Conservation (phyloP, 306 rosid genomes). For the Gleditsia sinensis region DNA sequence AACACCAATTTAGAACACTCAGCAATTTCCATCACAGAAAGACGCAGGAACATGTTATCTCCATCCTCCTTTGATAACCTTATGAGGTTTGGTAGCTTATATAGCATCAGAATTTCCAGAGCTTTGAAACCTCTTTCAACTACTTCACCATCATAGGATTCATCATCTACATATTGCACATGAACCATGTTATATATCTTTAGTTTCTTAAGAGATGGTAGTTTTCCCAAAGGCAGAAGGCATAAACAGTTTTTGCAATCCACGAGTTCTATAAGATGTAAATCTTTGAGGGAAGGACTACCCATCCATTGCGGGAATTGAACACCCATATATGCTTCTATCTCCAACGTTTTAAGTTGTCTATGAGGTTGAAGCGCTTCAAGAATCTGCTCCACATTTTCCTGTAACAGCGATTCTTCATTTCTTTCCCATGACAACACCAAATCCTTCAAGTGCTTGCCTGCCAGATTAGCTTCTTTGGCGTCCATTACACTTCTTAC, state of each 20-base stretch:
- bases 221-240: not conserved
- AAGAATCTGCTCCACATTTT: slow-evolving; percentile 30
- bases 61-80: slow-evolving; percentile 22
- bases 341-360: not conserved
- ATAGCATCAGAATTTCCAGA: not conserved
- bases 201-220: not conserved
- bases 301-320: slow-evolving; percentile 22
- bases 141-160: slow-evolving; percentile 2
- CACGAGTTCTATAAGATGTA: not conserved
- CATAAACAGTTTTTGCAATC: not conserved
- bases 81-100: slow-evolving; percentile 23
- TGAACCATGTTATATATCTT: not conserved
- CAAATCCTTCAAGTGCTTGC: not conserved
- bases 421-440: not conserved
- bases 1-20: slow-evolving; percentile 25
- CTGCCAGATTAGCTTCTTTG: slow-evolving; percentile 14
- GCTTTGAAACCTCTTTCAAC: slow-evolving; percentile 6
- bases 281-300: not conserved
- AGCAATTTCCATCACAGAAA: not conserved
- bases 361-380: slow-evolving; percentile 30
- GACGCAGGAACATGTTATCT: slow-evolving; percentile 1
- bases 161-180: not conserved
- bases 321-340: not conserved
- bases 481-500: slow-evolving; percentile 11
- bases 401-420: slow-evolving; percentile 2